A percentile compares a stretch with the other conserved stretches of the same genome.
phyloP scores from a whole-genome alignment of 768 basidiomycete species.

The Psilocybe tampanensis region DNA sequence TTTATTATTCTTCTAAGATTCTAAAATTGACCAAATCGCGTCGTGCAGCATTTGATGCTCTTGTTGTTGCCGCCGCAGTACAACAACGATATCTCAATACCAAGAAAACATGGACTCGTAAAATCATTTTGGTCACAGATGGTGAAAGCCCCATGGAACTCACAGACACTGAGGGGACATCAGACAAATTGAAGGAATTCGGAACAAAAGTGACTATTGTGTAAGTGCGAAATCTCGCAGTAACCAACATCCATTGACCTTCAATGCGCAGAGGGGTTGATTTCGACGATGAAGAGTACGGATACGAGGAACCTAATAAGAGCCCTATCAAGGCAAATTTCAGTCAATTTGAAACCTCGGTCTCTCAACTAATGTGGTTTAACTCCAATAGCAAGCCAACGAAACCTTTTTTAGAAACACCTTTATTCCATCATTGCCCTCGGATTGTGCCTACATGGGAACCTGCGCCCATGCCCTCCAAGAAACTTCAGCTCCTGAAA shows the following conservation, averaged over 20 bases:
- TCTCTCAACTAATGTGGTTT: neutral
- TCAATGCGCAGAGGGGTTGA: slow-evolving; percentile 70
- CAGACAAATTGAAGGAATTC: slow-evolving; percentile 61
- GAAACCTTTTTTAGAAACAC: slow-evolving; percentile 65
- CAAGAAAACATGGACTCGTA: slow-evolving; percentile 86
- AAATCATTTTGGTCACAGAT: slow-evolving; percentile 84
- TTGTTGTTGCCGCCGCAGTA: slow-evolving; percentile 86
- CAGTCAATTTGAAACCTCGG: neutral
- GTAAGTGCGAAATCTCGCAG: slow-evolving; percentile 42
- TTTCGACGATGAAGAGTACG: slow-evolving; percentile 76
- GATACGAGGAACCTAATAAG: slow-evolving; percentile 69
- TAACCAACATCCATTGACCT: neutral
- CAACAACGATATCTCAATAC: slow-evolving; percentile 65
- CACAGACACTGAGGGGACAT: slow-evolving; percentile 75
- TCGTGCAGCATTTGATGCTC: slow-evolving; percentile 73
- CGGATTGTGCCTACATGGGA: slow-evolving; percentile 62
- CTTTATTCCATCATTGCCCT: slow-evolving; percentile 30
- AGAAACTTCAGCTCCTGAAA: slow-evolving; percentile 62
- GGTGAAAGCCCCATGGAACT: slow-evolving; percentile 74
- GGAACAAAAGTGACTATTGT: slow-evolving; percentile 68
- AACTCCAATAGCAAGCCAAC: slow-evolving; percentile 62
- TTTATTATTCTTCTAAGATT: neutral
- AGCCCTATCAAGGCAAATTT: slow-evolving; percentile 65
- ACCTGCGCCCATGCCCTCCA: slow-evolving; percentile 68
- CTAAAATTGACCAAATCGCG: neutral